These are phyloP conservation scores for Phialocephala subalpina DNA, from an alignment of 2,329 filamentous ascomycete genomes.

Conservation along the genomic window DNA sequence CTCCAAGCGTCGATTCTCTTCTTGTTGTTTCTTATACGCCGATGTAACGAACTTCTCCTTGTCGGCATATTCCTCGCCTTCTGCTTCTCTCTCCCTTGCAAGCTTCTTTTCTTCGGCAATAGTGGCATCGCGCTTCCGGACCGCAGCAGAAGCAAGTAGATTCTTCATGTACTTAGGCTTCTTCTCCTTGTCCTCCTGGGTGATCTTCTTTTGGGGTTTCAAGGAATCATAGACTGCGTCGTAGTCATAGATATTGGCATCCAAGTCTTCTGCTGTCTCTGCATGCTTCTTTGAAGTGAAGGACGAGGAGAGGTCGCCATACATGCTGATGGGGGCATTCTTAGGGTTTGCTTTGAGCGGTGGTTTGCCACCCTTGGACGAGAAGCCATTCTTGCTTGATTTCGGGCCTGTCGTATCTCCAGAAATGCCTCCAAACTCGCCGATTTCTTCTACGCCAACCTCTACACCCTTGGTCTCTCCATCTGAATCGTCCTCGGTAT, in stretches of 20 bases:
- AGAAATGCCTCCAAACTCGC: constrained; percentile 63
- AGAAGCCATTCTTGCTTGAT: constrained; percentile 43
- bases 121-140: constrained; percentile 79
- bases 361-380: constrained; percentile 41
- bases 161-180: constrained; percentile 83
- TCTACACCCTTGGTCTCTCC: constrained; percentile 51
- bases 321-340: constrained; percentile 53
- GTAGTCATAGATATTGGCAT: constrained; percentile 85
- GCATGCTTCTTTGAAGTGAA: constrained; percentile 69
- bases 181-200: constrained; percentile 62
- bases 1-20: constrained; percentile 74
- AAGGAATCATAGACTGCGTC: constrained; percentile 83
- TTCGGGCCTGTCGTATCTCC: constrained; percentile 44
- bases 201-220: constrained; percentile 67
- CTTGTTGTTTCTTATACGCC: constrained; percentile 83
- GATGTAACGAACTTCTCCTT: constrained; percentile 89
- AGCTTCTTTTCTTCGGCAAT: constrained; percentile 84
- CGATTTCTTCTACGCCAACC: constrained; percentile 62
- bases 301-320: constrained; percentile 72
- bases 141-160: constrained; percentile 75
- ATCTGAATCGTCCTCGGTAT: constrained; percentile 65
- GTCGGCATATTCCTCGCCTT: constrained; percentile 81
- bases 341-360: constrained; percentile 47
- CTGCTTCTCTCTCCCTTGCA: constrained; percentile 78
- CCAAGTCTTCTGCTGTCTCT: constrained; percentile 70